These are phyloP conservation scores for Tephrocybe sp. DNA, from an alignment of 768 basidiomycete genomes.

Conservation along the genomic window DNA sequence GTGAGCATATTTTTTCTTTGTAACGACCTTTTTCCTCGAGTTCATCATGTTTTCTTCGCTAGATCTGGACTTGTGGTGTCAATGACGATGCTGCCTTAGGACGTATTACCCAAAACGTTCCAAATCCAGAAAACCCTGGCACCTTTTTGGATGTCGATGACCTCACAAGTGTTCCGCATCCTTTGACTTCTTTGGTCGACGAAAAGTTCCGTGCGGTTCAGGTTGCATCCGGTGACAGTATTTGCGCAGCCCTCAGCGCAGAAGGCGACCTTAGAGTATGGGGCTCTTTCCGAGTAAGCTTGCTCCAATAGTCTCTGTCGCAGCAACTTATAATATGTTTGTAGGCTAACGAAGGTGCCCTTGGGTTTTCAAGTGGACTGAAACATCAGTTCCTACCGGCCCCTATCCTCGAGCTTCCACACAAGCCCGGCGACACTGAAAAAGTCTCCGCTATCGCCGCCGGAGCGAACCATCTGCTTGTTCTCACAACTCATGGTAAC, in stretches of 20 bases:
- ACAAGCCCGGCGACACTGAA: conserved; percentile 65
- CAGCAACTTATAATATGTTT: conserved; percentile 7
- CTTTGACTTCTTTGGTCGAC: conserved; percentile 66
- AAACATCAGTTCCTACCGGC: conserved; percentile 70
- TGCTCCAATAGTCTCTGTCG: background rate
- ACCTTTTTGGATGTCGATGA: conserved; percentile 55
- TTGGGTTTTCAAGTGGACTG: conserved; percentile 76
- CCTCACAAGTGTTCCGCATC: conserved; percentile 60
- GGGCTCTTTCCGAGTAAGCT: conserved; percentile 83
- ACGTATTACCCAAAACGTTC: conserved; percentile 62
- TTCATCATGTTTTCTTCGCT: conserved; percentile 3
- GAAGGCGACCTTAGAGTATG: conserved; percentile 85
- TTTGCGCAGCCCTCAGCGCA: conserved; percentile 80
- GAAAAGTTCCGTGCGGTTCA: conserved; percentile 84
- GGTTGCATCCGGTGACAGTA: conserved; percentile 84
- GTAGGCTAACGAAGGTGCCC: conserved; percentile 74
- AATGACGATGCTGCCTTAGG: conserved; percentile 92
- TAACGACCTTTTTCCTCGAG: background rate
- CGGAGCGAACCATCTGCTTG: conserved; percentile 88
- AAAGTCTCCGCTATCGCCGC: conserved; percentile 75
- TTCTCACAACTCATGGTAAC: conserved; percentile 84
- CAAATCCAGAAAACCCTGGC: conserved; percentile 61
- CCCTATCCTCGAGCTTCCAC: conserved; percentile 55
- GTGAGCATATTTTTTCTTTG: conserved; percentile 48
- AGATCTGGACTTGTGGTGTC: conserved; percentile 85